These are phyloP conservation scores for Zostera marina DNA, from an alignment of 116 monocot genomes.

Conservation along the genomic window DNA sequence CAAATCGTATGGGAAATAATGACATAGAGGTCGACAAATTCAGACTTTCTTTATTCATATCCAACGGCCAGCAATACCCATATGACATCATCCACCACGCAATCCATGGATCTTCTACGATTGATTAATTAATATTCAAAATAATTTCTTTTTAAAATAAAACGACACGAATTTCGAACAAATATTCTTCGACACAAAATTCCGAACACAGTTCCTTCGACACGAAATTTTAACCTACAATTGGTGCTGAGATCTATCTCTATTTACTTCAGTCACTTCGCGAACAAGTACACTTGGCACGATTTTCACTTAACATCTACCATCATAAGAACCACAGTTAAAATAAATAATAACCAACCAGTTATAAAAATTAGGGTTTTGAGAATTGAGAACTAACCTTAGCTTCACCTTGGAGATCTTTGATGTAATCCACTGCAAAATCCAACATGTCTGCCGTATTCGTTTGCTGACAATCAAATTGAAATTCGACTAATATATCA, in stretches of 20 bases:
- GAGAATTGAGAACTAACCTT: conserved; percentile 43
- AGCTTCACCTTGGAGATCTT: conserved; percentile 77
- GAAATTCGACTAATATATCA: neutral
- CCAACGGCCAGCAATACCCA: neutral
- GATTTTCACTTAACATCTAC: conserved; percentile 29
- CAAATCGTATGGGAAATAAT: too few relatives aligned
- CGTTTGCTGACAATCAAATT: conserved; percentile 49
- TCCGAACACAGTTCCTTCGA: too few relatives aligned
- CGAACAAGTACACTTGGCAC: conserved; percentile 45
- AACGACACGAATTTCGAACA: too few relatives aligned
- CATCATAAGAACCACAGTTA: neutral
- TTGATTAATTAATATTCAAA: too few relatives aligned
- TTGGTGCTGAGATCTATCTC: neutral
- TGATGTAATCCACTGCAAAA: conserved; percentile 94
- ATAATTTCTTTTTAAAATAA: too few relatives aligned
- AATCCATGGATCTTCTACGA: too few relatives aligned
- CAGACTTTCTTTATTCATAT: neutral
- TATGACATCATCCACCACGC: neutral
- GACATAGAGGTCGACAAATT: too few relatives aligned
- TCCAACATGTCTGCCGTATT: conserved; percentile 98
- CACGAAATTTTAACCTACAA: neutral
- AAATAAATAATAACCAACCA: neutral
- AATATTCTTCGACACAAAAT: too few relatives aligned
- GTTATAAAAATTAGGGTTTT: too few relatives aligned
- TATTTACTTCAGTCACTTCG: conserved; percentile 20